Percentiles rank a stretch among this genome's conserved stretches.
Conservation (phyloP, 1,284 basidiomycete species). For the Rugosomyces carneus region DNA sequence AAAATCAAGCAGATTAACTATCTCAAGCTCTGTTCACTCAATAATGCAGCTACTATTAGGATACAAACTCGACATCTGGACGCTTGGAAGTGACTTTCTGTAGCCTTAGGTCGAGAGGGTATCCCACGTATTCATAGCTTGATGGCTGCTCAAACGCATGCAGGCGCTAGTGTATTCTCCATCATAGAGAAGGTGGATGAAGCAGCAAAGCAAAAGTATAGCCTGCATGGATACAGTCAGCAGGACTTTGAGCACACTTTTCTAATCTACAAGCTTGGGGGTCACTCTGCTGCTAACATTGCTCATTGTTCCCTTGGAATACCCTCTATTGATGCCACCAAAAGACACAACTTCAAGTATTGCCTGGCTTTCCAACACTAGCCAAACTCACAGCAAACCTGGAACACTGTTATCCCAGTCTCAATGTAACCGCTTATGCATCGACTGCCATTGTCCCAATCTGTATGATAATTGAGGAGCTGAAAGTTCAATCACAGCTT, state of each 20-base stretch:
- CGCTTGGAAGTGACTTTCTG: no score
- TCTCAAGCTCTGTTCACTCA: no score
- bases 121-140: no score
- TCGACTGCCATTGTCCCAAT: constrained; percentile 1
- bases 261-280: constrained; percentile 18
- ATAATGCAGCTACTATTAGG: no score
- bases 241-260: constrained; percentile 14
- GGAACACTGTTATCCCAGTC: neutral
- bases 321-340: constrained; percentile 11
- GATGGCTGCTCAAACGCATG: no score
- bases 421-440: neutral
- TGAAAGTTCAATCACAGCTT: constrained; percentile 20
- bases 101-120: no score
- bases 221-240: neutral
- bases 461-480: constrained; percentile 15
- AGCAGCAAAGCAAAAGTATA: neutral
- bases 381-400: neutral
- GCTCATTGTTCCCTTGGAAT: constrained; percentile 14
- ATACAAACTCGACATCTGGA: no score
- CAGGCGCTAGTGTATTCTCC: no score
- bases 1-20: no score
- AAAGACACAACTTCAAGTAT: constrained; percentile 9
- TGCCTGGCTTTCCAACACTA: constrained; percentile 14
- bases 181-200: neutral
- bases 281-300: constrained; percentile 14